Conservation (phyloP, 1,284 basidiomycete genomes). For the Papiliotrema terrestris region DNA sequence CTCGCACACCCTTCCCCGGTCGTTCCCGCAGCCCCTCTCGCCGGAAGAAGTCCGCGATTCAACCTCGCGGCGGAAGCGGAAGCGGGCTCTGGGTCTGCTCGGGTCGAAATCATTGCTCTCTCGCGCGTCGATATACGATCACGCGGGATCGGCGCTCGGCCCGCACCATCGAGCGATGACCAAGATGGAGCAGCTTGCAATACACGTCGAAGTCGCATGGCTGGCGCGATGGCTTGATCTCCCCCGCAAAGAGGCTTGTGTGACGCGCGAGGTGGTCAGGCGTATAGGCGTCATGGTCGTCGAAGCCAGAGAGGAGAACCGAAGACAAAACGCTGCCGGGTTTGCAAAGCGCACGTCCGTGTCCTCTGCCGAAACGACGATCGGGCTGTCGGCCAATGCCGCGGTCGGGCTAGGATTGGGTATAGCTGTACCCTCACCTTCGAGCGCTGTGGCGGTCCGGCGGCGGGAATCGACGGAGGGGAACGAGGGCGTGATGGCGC, state of each 20-base stretch:
- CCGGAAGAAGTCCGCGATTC: slow-evolving; percentile 53
- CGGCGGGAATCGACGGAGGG: slow-evolving; percentile 69
- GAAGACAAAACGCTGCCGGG: slow-evolving; percentile 13
- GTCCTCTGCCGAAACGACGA: background rate
- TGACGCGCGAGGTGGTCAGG: slow-evolving; percentile 77
- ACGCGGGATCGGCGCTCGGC: slow-evolving; percentile 68
- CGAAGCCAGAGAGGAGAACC: slow-evolving; percentile 33
- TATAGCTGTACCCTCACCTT: slow-evolving; percentile 52
- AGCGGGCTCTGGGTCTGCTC: slow-evolving; percentile 57
- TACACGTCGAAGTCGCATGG: slow-evolving; percentile 66
- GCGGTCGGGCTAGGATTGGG: slow-evolving; percentile 49
- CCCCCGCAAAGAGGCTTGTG: slow-evolving; percentile 75
- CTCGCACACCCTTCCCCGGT: slow-evolving; percentile 57
- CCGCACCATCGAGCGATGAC: slow-evolving; percentile 81
- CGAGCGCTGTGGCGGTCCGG: slow-evolving; percentile 59
- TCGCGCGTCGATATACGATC: slow-evolving; percentile 62
- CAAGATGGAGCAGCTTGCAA: slow-evolving; percentile 65
- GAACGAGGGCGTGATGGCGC: slow-evolving; percentile 68
- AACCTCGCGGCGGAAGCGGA: slow-evolving; percentile 52
- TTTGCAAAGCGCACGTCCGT: slow-evolving; percentile 4
- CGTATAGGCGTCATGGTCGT: slow-evolving; percentile 75
- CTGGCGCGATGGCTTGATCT: slow-evolving; percentile 75
- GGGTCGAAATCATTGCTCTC: slow-evolving; percentile 64
- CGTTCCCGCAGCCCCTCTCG: slow-evolving; percentile 29
- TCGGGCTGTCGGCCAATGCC: slow-evolving; percentile 5